phyloP scores from a whole-genome alignment of 305 asterid genomes.

The Solanum hybrid region DNA sequence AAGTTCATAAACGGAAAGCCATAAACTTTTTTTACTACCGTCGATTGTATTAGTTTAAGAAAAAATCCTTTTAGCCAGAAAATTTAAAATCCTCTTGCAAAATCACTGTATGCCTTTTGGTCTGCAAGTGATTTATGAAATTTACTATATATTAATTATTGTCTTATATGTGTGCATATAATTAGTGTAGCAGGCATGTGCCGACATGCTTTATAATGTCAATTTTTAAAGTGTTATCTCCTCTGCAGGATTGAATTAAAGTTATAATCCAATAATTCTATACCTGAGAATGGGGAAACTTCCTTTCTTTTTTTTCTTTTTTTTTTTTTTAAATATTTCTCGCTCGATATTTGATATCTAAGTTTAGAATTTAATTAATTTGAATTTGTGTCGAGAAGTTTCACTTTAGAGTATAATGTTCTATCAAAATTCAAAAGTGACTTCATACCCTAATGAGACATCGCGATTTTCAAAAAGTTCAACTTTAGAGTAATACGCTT shows the following conservation, averaged over 20 bases:
- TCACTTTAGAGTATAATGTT: neutral
- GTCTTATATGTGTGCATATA: neutral
- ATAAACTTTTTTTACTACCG: too few relatives aligned
- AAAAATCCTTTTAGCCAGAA: too few relatives aligned
- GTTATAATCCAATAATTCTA: neutral
- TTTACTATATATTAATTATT: neutral
- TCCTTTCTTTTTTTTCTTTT: neutral
- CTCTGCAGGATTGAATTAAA: neutral
- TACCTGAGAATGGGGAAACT: neutral
- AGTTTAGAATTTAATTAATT: neutral
- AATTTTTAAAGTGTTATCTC: neutral
- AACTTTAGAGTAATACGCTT: fast-evolving
- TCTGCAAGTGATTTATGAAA: neutral
- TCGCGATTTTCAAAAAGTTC: neutral
- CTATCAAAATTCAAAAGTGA: neutral
- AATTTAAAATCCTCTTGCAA: neutral
- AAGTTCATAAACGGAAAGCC: neutral
- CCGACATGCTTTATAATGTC: neutral
- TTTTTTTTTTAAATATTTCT: neutral
- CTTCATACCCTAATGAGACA: neutral
- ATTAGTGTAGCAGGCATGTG: neutral
- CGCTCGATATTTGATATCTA: neutral
- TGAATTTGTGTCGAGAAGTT: fast-evolving
- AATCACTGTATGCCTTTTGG: neutral
- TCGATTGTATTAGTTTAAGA: too few relatives aligned